These are phyloP conservation scores for Lycium ferocissimum DNA, from an alignment of 257 asterid genomes.

Conservation along the genomic window DNA sequence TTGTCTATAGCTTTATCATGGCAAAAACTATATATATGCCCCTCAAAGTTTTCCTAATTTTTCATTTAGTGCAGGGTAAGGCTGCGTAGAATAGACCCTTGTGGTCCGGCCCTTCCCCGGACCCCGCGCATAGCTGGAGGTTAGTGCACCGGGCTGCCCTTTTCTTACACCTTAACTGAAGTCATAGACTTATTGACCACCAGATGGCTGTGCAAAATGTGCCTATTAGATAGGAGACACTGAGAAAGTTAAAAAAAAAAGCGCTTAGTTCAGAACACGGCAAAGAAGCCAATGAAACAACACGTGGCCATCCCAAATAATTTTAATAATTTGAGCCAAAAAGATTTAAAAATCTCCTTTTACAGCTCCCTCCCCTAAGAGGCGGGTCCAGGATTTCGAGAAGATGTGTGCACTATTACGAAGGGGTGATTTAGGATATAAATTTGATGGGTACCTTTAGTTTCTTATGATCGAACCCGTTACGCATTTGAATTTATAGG, in stretches of 20 bases:
- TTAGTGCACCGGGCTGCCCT: too few species aligned
- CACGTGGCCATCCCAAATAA: background rate
- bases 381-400: background rate
- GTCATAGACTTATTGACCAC: conserved; percentile 8
- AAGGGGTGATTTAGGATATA: conserved; percentile 9
- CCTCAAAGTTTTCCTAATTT: too few species aligned
- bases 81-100: too few species aligned
- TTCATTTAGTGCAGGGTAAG: too few species aligned
- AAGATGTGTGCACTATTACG: background rate
- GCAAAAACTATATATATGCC: background rate
- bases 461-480: background rate
- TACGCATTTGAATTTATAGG: background rate
- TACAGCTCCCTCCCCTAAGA: background rate
- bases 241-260: background rate
- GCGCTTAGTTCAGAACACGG: background rate
- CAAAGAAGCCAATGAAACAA: background rate
- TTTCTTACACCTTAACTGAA: background rate
- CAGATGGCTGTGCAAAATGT: conserved; percentile 5
- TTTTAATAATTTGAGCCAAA: background rate
- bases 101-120: too few species aligned
- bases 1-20: conserved; percentile 23
- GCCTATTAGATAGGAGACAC: conserved; percentile 12
- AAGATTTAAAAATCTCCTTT: conserved; percentile 16
- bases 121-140: too few species aligned
- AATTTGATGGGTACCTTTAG: conserved; percentile 8